Evolutionary conservation across 306 rosid genomes (phyloP).

Genomic region (Purshia tridentata): DNA sequence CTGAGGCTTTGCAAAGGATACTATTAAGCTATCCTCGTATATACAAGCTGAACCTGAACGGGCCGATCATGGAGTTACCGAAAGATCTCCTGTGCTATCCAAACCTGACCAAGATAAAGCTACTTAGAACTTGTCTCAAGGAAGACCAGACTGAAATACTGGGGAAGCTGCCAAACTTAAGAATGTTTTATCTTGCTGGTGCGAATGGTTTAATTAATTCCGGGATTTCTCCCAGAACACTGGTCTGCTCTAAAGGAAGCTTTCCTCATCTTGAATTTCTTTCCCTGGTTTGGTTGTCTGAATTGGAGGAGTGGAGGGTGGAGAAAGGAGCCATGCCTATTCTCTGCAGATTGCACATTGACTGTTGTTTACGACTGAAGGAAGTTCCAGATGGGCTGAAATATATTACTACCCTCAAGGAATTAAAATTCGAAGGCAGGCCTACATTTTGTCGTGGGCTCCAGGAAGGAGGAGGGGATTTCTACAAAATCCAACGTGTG

Average conservation of each 20-base stretch:
- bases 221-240: too few species aligned
- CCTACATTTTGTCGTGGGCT: conserved; percentile 33
- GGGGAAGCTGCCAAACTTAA: conserved; percentile 46
- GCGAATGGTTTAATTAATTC: too few species aligned
- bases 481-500: conserved; percentile 49
- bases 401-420: conserved; percentile 29
- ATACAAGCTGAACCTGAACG: neutral
- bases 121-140: conserved; percentile 33
- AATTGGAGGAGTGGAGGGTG: conserved; percentile 43
- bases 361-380: conserved; percentile 19
- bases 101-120: conserved; percentile 33
- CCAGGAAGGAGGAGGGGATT: conserved; percentile 45
- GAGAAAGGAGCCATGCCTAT: conserved; percentile 39
- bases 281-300: conserved; percentile 18
- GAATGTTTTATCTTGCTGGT: conserved; percentile 27
- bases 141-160: conserved; percentile 39
- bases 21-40: neutral
- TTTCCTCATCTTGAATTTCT: conserved; percentile 41
- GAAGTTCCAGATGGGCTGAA: conserved; percentile 46
- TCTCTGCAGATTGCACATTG: conserved; percentile 29
- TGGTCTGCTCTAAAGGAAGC: conserved; percentile 34
- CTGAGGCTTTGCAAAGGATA: neutral
- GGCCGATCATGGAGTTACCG: conserved; percentile 8
- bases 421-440: conserved; percentile 43
- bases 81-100: conserved; percentile 16